A percentile compares a stretch with the other conserved stretches of the same genome.
phyloP scores from a whole-genome alignment of 345 rosid genomes.

The Tarenaya hassleriana region DNA sequence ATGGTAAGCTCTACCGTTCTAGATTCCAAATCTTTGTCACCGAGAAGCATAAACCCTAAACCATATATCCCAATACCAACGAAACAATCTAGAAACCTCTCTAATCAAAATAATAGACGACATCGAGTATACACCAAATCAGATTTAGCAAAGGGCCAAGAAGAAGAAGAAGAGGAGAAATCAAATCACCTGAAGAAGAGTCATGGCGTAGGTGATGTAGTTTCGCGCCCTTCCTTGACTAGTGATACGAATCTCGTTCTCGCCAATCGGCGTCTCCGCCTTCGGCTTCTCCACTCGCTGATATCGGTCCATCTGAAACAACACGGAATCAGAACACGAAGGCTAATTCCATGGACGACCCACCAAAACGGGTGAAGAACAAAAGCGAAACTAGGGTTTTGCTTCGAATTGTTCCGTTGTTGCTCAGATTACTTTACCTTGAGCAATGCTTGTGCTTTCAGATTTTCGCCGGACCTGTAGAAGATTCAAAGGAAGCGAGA shows the following conservation, averaged over 20 bases:
- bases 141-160: conserved; percentile 11
- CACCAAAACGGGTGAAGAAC: conserved; percentile 9
- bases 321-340: not conserved
- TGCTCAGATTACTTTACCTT: conserved; percentile 15
- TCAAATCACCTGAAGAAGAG: conserved; percentile 52
- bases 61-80: conserved; percentile 2
- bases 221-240: conserved; percentile 31
- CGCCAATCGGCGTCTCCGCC: conserved; percentile 48
- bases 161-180: not conserved
- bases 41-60: conserved; percentile 20
- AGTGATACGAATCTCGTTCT: conserved; percentile 37
- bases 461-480: conserved; percentile 19
- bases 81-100: not conserved
- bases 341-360: not conserved
- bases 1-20: not conserved
- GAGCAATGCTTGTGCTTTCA: conserved; percentile 9
- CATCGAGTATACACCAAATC: not conserved
- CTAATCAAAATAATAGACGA: not conserved
- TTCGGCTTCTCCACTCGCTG: conserved; percentile 70
- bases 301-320: conserved; percentile 61
- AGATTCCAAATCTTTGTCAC: conserved; percentile 1
- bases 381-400: conserved; percentile 19
- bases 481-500: conserved; percentile 17
- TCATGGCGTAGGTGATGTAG: conserved; percentile 70
- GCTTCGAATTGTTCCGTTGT: not conserved